Evolutionary conservation across 495 filamentous ascomycete species (phyloP).

Genomic region (Penicillium cataractarum): DNA sequence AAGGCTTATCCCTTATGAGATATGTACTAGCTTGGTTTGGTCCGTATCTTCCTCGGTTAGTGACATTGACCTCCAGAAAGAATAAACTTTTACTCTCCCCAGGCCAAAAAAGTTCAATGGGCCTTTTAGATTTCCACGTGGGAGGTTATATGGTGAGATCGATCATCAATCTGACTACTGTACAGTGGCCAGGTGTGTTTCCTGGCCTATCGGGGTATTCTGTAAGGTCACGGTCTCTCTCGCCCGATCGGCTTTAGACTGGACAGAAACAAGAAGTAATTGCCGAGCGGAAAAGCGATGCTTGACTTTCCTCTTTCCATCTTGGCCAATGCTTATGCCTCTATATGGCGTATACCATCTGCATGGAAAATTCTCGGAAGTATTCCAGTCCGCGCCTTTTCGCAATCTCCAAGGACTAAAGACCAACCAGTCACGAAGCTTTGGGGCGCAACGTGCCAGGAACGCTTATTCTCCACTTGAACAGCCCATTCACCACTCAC

Average conservation of each 20-base stretch:
- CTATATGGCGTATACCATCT: not conserved
- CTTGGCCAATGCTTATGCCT: conserved; percentile 1
- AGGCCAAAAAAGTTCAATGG: not conserved
- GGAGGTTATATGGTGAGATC: not conserved
- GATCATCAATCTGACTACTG: not conserved
- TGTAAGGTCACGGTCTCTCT: not conserved
- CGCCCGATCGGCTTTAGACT: not conserved
- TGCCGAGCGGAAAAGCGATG: not conserved
- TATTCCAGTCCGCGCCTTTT: not conserved
- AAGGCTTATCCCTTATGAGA: no score
- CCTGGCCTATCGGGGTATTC: not conserved
- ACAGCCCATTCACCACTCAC: not conserved
- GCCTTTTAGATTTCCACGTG: not conserved
- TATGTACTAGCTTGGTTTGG: no score
- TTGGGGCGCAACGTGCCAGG: conserved; percentile 19
- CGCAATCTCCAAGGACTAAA: not conserved
- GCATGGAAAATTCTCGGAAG: conserved; percentile 5
- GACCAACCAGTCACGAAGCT: conserved; percentile 12
- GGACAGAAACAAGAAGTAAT: not conserved
- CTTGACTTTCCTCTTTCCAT: not conserved
- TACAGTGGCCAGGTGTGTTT: no score
- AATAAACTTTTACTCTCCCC: not conserved
- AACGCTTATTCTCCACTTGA: not conserved
- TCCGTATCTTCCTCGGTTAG: no score
- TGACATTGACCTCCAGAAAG: no score